Conservation (phyloP, 306 rosid species). For the Quercus cerris region DNA sequence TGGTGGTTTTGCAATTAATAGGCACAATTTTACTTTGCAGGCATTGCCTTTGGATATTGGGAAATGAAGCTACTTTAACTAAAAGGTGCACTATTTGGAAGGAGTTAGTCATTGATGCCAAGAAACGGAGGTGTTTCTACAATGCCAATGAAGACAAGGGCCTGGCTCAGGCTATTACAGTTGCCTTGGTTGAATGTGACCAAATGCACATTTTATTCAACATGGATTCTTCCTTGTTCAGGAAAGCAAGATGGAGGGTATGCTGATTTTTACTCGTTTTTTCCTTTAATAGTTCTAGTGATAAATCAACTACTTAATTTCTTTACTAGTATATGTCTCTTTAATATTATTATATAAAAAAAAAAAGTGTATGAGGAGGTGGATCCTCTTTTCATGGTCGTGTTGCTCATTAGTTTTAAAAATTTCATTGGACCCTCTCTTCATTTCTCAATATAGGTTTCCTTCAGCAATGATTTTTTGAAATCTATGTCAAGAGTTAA, state of each 20-base stretch:
- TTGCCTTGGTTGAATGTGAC: constrained; percentile 10
- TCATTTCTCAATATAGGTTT: neutral
- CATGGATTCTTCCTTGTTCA: constrained; percentile 16
- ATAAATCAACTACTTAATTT: too few relatives aligned
- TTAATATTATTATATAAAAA: too few relatives aligned
- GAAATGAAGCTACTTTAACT: constrained; percentile 23
- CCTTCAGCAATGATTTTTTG: neutral
- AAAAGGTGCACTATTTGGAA: constrained; percentile 31
- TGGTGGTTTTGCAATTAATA: neutral
- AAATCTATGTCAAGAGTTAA: neutral
- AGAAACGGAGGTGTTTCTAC: constrained; percentile 28
- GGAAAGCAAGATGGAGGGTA: constrained; percentile 33
- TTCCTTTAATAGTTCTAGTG: too few relatives aligned
- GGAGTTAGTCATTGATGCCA: constrained; percentile 32
- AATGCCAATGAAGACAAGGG: constrained; percentile 21
- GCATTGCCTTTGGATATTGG: constrained; percentile 43
- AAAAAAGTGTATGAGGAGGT: too few relatives aligned
- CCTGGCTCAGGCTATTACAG: constrained; percentile 17
- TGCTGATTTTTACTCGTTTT: neutral
- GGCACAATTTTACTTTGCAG: neutral
- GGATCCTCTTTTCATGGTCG: neutral
- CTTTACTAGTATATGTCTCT: too few relatives aligned
- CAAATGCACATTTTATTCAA: constrained; percentile 2
- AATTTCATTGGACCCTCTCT: neutral
- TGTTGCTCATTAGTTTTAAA: neutral